phyloP scores from a whole-genome alignment of 768 basidiomycete species.

The Boletus sp. region DNA sequence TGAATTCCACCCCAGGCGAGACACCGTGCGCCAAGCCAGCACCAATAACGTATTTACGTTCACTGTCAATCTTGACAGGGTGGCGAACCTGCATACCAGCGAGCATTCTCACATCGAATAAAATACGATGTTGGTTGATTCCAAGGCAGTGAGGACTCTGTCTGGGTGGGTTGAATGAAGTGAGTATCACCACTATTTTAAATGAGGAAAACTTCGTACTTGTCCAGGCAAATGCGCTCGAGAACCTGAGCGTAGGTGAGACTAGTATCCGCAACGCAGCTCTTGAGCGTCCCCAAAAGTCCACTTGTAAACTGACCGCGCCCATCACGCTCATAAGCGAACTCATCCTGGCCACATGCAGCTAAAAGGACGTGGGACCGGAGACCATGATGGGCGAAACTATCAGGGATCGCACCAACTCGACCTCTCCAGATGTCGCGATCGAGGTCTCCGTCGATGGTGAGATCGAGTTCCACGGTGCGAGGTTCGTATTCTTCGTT shows the following conservation, averaged over 20 bases:
- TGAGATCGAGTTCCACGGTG: neutral
- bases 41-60: constrained; percentile 16
- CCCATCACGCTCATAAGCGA: constrained; percentile 25
- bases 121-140: constrained; percentile 13
- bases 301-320: constrained; percentile 27
- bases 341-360: constrained; percentile 38
- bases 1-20: constrained; percentile 12
- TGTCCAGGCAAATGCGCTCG: constrained; percentile 11
- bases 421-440: constrained; percentile 21
- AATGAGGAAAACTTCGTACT: neutral
- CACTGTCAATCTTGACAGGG: neutral
- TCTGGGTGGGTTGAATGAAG: constrained; percentile 1
- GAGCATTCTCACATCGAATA: constrained; percentile 23
- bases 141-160: constrained; percentile 33
- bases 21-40: constrained; percentile 30
- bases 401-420: constrained; percentile 8
- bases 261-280: neutral
- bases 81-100: constrained; percentile 6
- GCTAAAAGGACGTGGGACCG: constrained; percentile 43
- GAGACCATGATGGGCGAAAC: constrained; percentile 28
- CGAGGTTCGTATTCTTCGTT: constrained; percentile 5
- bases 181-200: neutral
- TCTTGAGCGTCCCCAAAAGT: constrained; percentile 17
- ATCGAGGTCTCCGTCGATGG: constrained; percentile 24
- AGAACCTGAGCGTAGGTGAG: constrained; percentile 27